phyloP scores from a whole-genome alignment of 768 basidiomycete genomes.

The Amanita jacksonii region DNA sequence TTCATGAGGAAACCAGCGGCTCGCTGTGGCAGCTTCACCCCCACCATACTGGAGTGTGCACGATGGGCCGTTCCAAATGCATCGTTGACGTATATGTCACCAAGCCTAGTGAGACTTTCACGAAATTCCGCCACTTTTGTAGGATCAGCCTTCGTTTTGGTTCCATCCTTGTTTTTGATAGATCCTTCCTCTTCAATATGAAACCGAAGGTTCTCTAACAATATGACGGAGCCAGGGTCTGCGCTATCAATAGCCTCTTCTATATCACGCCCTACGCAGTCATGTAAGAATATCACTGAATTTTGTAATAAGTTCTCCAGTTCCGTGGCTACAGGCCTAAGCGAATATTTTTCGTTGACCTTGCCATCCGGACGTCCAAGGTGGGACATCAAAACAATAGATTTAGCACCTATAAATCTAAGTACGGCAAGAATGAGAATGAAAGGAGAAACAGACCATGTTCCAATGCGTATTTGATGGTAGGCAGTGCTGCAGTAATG shows the following conservation, averaged over 20 bases:
- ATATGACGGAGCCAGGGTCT: constrained; percentile 59
- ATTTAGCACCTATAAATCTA: constrained; percentile 50
- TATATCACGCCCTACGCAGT: constrained; percentile 81
- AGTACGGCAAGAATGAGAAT: constrained; percentile 11
- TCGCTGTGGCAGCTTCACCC: constrained; percentile 83
- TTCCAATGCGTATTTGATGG: constrained; percentile 87
- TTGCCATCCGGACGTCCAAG: constrained; percentile 96
- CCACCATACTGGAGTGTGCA: constrained; percentile 98
- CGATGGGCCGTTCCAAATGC: constrained; percentile 99
- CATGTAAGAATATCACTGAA: constrained; percentile 70
- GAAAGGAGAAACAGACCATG: constrained; percentile 36
- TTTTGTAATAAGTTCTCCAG: constrained; percentile 64
- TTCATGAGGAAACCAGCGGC: constrained; percentile 96
- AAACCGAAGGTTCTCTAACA: constrained; percentile 97
- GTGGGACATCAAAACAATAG: constrained; percentile 94
- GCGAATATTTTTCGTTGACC: constrained; percentile 79
- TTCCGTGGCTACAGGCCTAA: constrained; percentile 78
- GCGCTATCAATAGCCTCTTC: constrained; percentile 69
- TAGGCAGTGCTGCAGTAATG: constrained; percentile 93
- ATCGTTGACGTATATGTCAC: constrained; percentile 97
- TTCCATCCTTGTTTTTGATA: constrained; percentile 85
- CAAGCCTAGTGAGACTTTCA: constrained; percentile 79
- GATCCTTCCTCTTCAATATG: constrained; percentile 98
- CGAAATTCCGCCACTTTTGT: constrained; percentile 76
- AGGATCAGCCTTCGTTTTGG: constrained; percentile 90